Evolutionary conservation across 306 rosid genomes (phyloP).

Genomic region (Fragaria ananassa): DNA sequence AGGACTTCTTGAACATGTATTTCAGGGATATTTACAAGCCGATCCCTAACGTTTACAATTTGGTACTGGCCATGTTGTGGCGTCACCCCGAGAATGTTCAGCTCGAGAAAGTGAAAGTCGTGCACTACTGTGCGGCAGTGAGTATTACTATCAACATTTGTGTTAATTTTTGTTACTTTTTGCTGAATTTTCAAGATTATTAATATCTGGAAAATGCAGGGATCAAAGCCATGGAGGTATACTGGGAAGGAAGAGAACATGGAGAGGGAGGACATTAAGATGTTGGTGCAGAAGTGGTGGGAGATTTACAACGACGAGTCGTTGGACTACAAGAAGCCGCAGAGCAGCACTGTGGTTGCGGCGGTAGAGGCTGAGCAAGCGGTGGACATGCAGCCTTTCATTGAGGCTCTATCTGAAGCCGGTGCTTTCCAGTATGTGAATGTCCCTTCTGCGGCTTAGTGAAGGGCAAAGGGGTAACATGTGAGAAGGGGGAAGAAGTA

Average conservation of each 20-base stretch:
- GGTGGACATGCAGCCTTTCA: slow-evolving; percentile 39
- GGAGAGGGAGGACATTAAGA: slow-evolving; percentile 75
- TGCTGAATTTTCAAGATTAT: not conserved
- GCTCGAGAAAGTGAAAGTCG: slow-evolving; percentile 51
- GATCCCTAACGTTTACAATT: slow-evolving; percentile 47
- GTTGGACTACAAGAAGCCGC: slow-evolving; percentile 38
- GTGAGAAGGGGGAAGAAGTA: not conserved
- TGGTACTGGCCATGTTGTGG: slow-evolving; percentile 79
- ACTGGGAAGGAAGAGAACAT: slow-evolving; percentile 74
- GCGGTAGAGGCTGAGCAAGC: slow-evolving; percentile 17
- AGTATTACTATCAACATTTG: not conserved
- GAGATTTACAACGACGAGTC: slow-evolving; percentile 55
- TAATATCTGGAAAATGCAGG: slow-evolving; percentile 25
- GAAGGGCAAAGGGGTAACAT: too few relatives aligned
- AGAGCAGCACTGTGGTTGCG: not conserved
- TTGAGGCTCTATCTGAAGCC: slow-evolving; percentile 47
- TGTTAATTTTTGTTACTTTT: not conserved
- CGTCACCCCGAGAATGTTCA: slow-evolving; percentile 71
- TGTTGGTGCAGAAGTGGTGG: slow-evolving; percentile 78
- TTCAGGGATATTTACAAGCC: slow-evolving; percentile 55
- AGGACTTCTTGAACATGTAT: slow-evolving; percentile 70
- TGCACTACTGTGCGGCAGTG: slow-evolving; percentile 77
- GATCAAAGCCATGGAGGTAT: slow-evolving; percentile 91
- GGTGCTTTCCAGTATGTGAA: slow-evolving; percentile 44
- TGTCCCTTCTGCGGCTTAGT: slow-evolving; percentile 71